These are phyloP conservation scores for Chaetomium cochliodes DNA, from an alignment of 495 filamentous ascomycete genomes.

Conservation along the genomic window DNA sequence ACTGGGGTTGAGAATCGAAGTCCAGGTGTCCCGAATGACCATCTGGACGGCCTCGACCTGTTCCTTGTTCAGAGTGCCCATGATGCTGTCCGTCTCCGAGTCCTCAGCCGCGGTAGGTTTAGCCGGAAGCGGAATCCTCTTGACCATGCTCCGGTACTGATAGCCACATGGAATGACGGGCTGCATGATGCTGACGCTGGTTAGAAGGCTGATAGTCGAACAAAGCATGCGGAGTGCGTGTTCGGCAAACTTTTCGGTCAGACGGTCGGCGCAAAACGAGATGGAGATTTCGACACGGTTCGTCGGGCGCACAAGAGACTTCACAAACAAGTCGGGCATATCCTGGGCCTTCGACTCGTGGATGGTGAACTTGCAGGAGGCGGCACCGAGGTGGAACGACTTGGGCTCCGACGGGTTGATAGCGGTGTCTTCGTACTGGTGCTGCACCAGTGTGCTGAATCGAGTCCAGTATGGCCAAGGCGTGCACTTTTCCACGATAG, in stretches of 20 bases:
- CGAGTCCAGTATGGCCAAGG: constrained; percentile 51
- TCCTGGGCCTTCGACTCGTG: constrained; percentile 42
- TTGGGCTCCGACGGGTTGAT: constrained; percentile 36
- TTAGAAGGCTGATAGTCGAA: constrained; percentile 42
- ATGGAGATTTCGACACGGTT: constrained; percentile 41
- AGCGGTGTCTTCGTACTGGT: constrained; percentile 41
- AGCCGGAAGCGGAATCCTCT: constrained; percentile 40
- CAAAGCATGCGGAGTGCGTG: constrained; percentile 45
- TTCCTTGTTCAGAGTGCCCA: constrained; percentile 27
- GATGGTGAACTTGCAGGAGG: constrained; percentile 41
- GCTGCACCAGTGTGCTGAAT: constrained; percentile 47
- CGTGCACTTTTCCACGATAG: constrained; percentile 49
- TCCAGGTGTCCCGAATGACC: constrained; percentile 43
- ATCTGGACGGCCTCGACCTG: constrained; percentile 38
- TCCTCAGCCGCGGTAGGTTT: constrained; percentile 18
- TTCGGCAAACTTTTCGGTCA: constrained; percentile 41
- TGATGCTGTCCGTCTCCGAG: constrained; percentile 21
- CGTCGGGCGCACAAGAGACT: constrained; percentile 36
- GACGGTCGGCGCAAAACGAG: constrained; percentile 44
- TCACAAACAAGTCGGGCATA: constrained; percentile 43
- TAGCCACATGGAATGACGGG: constrained; percentile 40
- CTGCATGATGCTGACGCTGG: constrained; percentile 43
- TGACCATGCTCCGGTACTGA: constrained; percentile 36
- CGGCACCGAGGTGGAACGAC: constrained; percentile 43
- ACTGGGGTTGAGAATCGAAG: constrained; percentile 41